A percentile compares a stretch with the other conserved stretches of the same genome.
These are phyloP conservation scores for Tulasnella sp. DNA, from an alignment of 768 basidiomycete genomes.

Conservation along the genomic window DNA sequence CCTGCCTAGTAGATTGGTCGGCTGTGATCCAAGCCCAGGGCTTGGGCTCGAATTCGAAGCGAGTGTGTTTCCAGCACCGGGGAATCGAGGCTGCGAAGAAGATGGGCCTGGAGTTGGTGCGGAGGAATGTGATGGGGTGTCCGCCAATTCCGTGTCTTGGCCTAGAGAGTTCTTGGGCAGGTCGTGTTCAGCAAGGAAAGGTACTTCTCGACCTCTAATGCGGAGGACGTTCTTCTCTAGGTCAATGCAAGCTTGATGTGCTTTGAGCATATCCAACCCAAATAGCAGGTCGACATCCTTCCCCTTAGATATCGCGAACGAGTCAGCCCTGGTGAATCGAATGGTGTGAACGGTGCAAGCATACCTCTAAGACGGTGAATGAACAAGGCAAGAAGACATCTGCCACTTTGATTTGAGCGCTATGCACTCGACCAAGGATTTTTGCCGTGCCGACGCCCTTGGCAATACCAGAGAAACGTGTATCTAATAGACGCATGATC, in stretches of 20 bases:
- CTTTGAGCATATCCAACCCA: conserved; percentile 98
- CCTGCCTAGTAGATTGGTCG: conserved; percentile 23
- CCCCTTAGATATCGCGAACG: conserved; percentile 44
- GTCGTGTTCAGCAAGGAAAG: conserved; percentile 89
- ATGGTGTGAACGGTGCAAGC: not conserved
- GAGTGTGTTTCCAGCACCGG: conserved; percentile 60
- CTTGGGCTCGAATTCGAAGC: conserved; percentile 38
- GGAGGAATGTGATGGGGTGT: not conserved
- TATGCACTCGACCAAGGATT: conserved; percentile 90
- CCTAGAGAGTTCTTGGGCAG: conserved; percentile 66
- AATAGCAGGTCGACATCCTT: conserved; percentile 90
- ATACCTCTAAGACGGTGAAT: conserved; percentile 93
- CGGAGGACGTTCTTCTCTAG: conserved; percentile 79
- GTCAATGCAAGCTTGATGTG: conserved; percentile 94
- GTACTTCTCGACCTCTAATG: conserved; percentile 85
- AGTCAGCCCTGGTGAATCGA: not conserved
- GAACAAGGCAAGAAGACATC: conserved; percentile 82
- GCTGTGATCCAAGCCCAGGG: conserved; percentile 18
- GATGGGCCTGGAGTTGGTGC: conserved; percentile 24
- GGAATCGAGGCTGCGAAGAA: conserved; percentile 40
- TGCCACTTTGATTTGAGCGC: conserved; percentile 80
- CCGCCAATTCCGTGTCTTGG: conserved; percentile 13
- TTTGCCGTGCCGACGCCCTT: conserved; percentile 90
- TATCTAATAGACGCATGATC: conserved; percentile 89
- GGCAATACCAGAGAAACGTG: conserved; percentile 80